These are phyloP conservation scores for Rhodomyrtus tomentosa DNA, from an alignment of 345 rosid genomes.

Conservation along the genomic window DNA sequence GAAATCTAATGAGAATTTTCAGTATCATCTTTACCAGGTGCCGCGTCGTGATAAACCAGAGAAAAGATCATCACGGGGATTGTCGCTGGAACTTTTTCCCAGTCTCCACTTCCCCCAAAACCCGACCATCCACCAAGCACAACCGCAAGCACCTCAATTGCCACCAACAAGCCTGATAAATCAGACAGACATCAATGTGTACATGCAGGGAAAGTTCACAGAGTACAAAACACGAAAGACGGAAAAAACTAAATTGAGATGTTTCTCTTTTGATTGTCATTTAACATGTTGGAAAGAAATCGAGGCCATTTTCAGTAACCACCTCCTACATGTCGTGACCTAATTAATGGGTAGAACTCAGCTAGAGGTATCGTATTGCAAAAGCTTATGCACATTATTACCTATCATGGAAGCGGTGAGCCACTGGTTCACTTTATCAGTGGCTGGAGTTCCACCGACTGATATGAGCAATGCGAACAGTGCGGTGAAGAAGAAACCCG, in stretches of 20 bases:
- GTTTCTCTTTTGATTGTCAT: neutral
- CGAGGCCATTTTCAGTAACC: neutral
- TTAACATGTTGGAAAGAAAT: neutral
- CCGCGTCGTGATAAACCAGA: slow-evolving; percentile 47
- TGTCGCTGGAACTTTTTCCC: slow-evolving; percentile 49
- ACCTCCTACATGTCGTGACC: neutral
- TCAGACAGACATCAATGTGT: neutral
- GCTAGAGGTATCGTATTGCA: neutral
- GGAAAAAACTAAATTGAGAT: neutral
- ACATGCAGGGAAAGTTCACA: neutral
- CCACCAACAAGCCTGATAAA: slow-evolving; percentile 33
- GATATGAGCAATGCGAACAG: slow-evolving; percentile 33
- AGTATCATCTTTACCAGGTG: slow-evolving; percentile 28
- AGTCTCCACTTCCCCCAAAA: slow-evolving; percentile 26
- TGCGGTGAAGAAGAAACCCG: slow-evolving; percentile 29
- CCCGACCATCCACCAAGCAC: slow-evolving; percentile 43
- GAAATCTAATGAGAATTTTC: neutral
- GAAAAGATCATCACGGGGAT: slow-evolving; percentile 54
- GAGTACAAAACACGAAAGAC: neutral
- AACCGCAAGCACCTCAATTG: slow-evolving; percentile 39
- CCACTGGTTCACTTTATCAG: slow-evolving; percentile 53
- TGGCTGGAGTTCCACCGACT: slow-evolving; percentile 35
- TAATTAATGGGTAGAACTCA: neutral
- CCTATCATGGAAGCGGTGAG: slow-evolving; percentile 52
- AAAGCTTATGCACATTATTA: neutral